Evolutionary conservation across 352 stramenopile genomes (phyloP).

Genomic region (Pythium diclinum): DNA sequence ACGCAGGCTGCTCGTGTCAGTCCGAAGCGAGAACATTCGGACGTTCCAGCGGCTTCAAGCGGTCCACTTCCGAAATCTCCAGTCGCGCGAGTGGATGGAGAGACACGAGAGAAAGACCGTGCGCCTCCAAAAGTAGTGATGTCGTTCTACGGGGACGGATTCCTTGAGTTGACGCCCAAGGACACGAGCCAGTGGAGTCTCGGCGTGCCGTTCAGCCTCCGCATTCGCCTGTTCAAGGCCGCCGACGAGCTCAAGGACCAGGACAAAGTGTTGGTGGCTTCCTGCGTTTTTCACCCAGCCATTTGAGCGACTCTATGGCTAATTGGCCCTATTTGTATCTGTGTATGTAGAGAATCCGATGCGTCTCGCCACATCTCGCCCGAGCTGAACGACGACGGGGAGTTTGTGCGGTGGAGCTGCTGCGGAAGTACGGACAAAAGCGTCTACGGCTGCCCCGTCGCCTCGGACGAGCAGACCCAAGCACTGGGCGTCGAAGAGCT

Average conservation of each 20-base stretch:
- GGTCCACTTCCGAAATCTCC: not conserved
- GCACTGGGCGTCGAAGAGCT: conserved; percentile 16
- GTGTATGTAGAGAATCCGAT: conserved; percentile 28
- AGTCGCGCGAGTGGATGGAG: not conserved
- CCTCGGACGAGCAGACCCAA: conserved; percentile 6
- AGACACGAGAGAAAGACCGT: not conserved
- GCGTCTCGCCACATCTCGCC: conserved; percentile 46
- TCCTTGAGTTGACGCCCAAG: conserved; percentile 12
- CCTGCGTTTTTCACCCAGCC: not conserved
- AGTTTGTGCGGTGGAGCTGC: conserved; percentile 62
- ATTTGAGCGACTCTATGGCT: too few relatives aligned
- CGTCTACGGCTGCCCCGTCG: conserved; percentile 52
- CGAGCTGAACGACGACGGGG: conserved; percentile 51
- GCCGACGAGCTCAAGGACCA: conserved; percentile 4
- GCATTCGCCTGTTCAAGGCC: conserved; percentile 19
- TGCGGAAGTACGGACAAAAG: conserved; percentile 52
- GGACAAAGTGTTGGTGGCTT: not conserved
- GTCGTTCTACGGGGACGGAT: conserved; percentile 22
- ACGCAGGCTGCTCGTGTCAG: not conserved
- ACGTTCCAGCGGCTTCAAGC: not conserved
- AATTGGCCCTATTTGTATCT: not conserved
- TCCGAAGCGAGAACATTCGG: not conserved
- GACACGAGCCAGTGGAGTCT: not conserved
- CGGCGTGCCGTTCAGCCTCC: conserved; percentile 8
- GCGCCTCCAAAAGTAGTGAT: conserved; percentile 4